Conservation (phyloP, 352 stramenopile species). For the Peronospora tabacina region DNA sequence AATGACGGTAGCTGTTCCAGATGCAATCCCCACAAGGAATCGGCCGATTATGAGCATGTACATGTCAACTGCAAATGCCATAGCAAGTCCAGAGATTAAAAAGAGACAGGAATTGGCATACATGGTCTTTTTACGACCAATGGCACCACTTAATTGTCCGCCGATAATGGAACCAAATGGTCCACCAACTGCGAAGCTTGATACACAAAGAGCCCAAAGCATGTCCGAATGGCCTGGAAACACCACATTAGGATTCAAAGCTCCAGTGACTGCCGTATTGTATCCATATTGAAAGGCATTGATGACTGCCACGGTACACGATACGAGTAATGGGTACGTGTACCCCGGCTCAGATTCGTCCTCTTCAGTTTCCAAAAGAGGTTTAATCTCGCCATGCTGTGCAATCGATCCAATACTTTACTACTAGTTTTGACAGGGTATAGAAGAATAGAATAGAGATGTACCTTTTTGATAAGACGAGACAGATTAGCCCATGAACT, state of each 20-base stretch:
- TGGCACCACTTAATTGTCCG: constrained; percentile 36
- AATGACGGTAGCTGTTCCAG: constrained; percentile 55
- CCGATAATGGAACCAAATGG: constrained; percentile 48
- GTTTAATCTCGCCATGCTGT: constrained; percentile 54
- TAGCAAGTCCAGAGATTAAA: constrained; percentile 38
- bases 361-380: constrained; percentile 32
- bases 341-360: constrained; percentile 46
- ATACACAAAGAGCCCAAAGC: constrained; percentile 55
- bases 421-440: no score
- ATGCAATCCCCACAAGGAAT: constrained; percentile 60
- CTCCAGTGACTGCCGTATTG: constrained; percentile 63
- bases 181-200: constrained; percentile 50
- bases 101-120: constrained; percentile 49
- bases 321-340: constrained; percentile 49
- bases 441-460: background rate
- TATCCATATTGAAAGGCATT: constrained; percentile 64
- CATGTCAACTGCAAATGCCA: constrained; percentile 55
- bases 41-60: constrained; percentile 60
- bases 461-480: constrained; percentile 34
- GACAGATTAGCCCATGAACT: constrained; percentile 50
- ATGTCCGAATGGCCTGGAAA: constrained; percentile 54
- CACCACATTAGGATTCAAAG: constrained; percentile 39
- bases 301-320: constrained; percentile 54
- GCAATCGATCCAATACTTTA: no score
- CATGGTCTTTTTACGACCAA: constrained; percentile 54